Conservation (phyloP, 1,284 basidiomycete genomes). For the Austroboletus niveus region DNA sequence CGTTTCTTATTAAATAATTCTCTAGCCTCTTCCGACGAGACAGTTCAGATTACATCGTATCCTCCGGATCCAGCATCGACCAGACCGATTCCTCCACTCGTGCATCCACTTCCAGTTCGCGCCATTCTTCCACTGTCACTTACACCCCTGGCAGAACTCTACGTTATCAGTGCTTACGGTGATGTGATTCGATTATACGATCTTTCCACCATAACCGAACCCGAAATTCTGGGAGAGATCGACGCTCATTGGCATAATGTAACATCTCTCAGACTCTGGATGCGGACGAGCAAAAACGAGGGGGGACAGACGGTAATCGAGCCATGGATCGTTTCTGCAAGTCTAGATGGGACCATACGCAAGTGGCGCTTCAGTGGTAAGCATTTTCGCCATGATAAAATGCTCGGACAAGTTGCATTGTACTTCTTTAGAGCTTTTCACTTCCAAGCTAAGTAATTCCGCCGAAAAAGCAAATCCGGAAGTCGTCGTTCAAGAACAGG, state of each 20-base stretch:
- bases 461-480: no score
- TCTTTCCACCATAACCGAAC: conserved; percentile 58
- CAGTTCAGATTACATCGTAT: conserved; percentile 58
- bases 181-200: conserved; percentile 79
- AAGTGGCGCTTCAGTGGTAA: conserved; percentile 76
- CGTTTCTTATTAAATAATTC: conserved; percentile 1
- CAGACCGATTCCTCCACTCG: conserved; percentile 49
- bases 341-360: conserved; percentile 83
- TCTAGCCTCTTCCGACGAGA: conserved; percentile 84
- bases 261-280: conserved; percentile 71
- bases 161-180: conserved; percentile 78
- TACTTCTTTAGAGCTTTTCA: conserved; percentile 45
- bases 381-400: conserved; percentile 21
- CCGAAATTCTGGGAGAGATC: conserved; percentile 63
- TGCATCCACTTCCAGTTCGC: conserved; percentile 68
- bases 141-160: conserved; percentile 60
- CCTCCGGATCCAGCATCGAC: conserved; percentile 21
- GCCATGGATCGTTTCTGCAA: conserved; percentile 78
- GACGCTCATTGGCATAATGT: conserved; percentile 90
- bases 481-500: no score
- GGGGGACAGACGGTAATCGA: conserved; percentile 50
- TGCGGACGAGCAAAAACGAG: conserved; percentile 44
- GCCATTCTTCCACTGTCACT: conserved; percentile 68
- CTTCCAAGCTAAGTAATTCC: conserved; percentile 35
- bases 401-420: not conserved